Evolutionary conservation across 257 asterid species (phyloP).

Genomic region (Striga asiatica): DNA sequence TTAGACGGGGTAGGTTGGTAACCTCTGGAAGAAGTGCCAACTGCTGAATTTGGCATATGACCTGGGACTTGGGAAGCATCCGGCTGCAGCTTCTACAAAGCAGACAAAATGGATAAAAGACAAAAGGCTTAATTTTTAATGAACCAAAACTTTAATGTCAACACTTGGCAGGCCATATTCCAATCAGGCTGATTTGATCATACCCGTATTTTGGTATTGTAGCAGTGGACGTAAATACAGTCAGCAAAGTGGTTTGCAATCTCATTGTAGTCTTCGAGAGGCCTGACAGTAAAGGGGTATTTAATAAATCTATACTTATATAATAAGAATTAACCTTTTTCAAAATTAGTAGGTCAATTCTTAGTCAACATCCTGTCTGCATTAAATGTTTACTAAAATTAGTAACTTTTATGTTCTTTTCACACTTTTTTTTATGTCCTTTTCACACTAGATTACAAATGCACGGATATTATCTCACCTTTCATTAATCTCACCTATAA

Average conservation of each 20-base stretch:
- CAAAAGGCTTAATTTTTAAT: neutral
- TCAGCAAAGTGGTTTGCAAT: constrained; percentile 77
- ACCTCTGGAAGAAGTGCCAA: constrained; percentile 53
- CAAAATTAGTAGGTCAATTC: too few species aligned
- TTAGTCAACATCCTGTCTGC: too few species aligned
- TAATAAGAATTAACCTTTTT: neutral
- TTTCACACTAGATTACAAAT: too few species aligned
- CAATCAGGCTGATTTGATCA: neutral
- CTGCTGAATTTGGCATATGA: constrained; percentile 36
- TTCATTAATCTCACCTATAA: too few species aligned
- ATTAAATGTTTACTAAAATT: too few species aligned
- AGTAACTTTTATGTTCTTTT: too few species aligned
- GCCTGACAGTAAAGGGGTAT: constrained; percentile 40
- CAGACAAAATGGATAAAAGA: neutral
- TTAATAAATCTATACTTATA: neutral
- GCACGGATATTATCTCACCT: too few species aligned
- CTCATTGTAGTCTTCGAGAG: constrained; percentile 67
- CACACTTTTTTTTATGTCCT: too few species aligned
- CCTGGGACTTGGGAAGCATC: constrained; percentile 31
- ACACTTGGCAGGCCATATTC: neutral
- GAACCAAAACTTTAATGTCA: neutral
- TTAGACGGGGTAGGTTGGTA: constrained; percentile 43
- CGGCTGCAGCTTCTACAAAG: constrained; percentile 43
- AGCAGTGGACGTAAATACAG: constrained; percentile 66
- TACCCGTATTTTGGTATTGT: constrained; percentile 68